phyloP scores from a whole-genome alignment of 2,329 filamentous ascomycete species.

The Calonectria pauciramosa region DNA sequence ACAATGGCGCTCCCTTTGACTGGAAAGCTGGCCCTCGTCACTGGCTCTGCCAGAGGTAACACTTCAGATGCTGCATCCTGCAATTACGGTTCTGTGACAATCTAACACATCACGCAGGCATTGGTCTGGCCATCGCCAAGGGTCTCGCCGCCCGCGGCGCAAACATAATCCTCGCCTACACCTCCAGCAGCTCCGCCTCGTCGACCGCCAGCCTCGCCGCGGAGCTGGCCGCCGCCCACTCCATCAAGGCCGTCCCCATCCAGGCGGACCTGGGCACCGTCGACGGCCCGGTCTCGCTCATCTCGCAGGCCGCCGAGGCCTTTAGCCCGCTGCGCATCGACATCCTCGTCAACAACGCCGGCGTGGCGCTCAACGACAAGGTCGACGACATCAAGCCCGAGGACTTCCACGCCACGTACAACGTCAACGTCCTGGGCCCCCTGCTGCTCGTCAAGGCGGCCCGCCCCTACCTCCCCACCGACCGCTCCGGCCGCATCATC shows the following conservation, averaged over 20 bases:
- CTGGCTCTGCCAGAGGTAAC: slow-evolving; percentile 82
- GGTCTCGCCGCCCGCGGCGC: slow-evolving; percentile 44
- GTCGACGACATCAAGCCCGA: slow-evolving; percentile 71
- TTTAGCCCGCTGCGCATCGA: slow-evolving; percentile 54
- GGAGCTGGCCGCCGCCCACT: slow-evolving; percentile 59
- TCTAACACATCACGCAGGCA: slow-evolving; percentile 34
- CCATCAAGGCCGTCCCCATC: slow-evolving; percentile 71
- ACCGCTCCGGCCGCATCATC: slow-evolving; percentile 73
- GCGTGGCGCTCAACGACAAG: slow-evolving; percentile 73
- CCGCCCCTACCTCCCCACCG: slow-evolving; percentile 76
- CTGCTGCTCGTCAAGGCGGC: slow-evolving; percentile 81
- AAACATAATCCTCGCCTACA: slow-evolving; percentile 45
- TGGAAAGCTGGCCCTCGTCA: slow-evolving; percentile 84
- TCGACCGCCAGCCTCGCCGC: slow-evolving; percentile 37
- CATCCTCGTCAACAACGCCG: slow-evolving; percentile 89
- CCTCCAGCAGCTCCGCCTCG: slow-evolving; percentile 34
- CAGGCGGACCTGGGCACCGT: slow-evolving; percentile 66
- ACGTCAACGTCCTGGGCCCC: slow-evolving; percentile 84
- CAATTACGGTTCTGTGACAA: not conserved
- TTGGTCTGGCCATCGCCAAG: slow-evolving; percentile 42
- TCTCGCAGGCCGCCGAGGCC: slow-evolving; percentile 41
- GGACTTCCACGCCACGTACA: slow-evolving; percentile 79
- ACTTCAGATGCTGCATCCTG: not conserved
- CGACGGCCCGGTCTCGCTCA: slow-evolving; percentile 40
- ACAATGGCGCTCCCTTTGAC: slow-evolving; percentile 65